Evolutionary conservation across 495 filamentous ascomycete species (phyloP).

Genomic region (Xylaria telfairii): DNA sequence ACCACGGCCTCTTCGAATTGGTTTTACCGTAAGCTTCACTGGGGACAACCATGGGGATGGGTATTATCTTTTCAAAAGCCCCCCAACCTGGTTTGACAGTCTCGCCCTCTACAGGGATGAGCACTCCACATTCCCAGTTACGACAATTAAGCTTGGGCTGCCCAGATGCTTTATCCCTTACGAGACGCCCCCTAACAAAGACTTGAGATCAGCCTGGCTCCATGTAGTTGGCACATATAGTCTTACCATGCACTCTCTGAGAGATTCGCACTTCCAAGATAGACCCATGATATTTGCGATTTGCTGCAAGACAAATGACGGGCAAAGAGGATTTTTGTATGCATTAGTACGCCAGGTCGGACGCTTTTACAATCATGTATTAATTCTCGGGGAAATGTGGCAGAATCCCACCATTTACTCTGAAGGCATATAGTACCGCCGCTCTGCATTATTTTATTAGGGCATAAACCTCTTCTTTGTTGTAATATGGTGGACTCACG

Average conservation of each 20-base stretch:
- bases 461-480: background rate
- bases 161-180: conserved; percentile 67
- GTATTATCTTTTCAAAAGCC: conserved; percentile 64
- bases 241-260: conserved; percentile 90
- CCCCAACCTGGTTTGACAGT: conserved; percentile 40
- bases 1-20: conserved; percentile 38
- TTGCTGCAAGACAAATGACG: conserved; percentile 43
- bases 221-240: conserved; percentile 24
- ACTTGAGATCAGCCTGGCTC: conserved; percentile 16
- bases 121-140: conserved; percentile 96
- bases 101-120: conserved; percentile 43
- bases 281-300: conserved; percentile 67
- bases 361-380: conserved; percentile 77
- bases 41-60: conserved; percentile 69
- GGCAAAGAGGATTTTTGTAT: conserved; percentile 84
- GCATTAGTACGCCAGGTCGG: conserved; percentile 75
- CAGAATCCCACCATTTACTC: conserved; percentile 66
- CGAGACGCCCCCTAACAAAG: conserved; percentile 69
- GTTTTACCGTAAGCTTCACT: conserved; percentile 36
- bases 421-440: conserved; percentile 86
- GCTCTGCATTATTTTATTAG: conserved; percentile 38
- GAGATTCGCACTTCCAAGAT: conserved; percentile 91
- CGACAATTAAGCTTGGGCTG: conserved; percentile 77
- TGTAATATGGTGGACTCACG: conserved; percentile 35
- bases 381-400: conserved; percentile 70